Evolutionary conservation across 1,139 yeast species (phyloP), one percentile per base, ranked within the genome.

Genomic region (Geotrichum candidum): DNA sequence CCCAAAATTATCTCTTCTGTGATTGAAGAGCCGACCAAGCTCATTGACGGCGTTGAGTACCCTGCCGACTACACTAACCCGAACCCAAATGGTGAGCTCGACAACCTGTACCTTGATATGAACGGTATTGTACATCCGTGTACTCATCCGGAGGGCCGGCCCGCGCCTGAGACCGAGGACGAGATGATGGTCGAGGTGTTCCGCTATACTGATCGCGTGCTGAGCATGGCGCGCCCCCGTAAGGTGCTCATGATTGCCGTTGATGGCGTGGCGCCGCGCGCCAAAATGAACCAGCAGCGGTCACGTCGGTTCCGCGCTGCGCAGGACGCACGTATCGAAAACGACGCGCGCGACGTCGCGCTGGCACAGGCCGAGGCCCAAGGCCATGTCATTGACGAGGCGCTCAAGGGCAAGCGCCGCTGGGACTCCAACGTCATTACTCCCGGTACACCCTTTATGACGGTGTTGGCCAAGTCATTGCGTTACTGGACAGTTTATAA

Each of bases 181-280:
- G 97, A 92, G 72, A 92, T 92, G 97, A 86, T 92, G 77, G 76
- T 90, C 66, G 97, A 91, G 60, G 86, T 92, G 48, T 92, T 92
- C 76, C 86, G 84, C 66, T 92, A 92, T 71, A 92, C 97, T 0
- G 95, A 92, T 68, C 80, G 96, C 60, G 96, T 92, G 10, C 77
- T 92, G 62, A 85, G 86, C 78, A 90, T 92, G 95, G 97, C 97
- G 0, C 81, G 97, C 69, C 99, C 99, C 0, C 79, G 99, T 62
- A 91, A 92, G 72, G 85, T 95, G 52, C 80, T 95, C 63, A 85
- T 76, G 76, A 92, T 95, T 75, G 99, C 99, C 4, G 91, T 95
- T 65, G 99, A 95, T 77, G 99, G 99, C 68, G 99, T 95, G 58
- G 99, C 99, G 0, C 99, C 99, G 58, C 82, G 99, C 71, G 99